Base-by-base conservation (phyloP, 805 yeast genomes). In the Suhomyces tanzawaensis region DNA sequence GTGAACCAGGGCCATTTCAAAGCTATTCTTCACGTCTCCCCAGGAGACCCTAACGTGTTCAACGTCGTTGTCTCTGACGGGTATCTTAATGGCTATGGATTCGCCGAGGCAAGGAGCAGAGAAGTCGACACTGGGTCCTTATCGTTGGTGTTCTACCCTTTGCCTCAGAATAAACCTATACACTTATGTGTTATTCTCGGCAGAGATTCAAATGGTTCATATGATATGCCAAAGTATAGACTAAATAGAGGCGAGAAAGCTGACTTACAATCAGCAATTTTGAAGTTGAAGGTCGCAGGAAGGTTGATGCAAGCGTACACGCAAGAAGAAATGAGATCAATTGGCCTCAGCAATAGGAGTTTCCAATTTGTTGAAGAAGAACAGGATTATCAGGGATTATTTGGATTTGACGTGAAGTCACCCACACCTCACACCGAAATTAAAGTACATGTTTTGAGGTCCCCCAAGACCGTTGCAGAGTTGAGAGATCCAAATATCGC, bases 281-380 rank as follows among this genome's bases (percentile, higher is more conserved):
- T 67, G 46, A 87, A 87, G 55, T 57, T 91, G 46, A 77, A 93
- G 50, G 77, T 88, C 43, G 96, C 86, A 3, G 95, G 85, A 4
- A 72, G 95, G 49, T 60, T 90, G 60, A 86, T 87, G 95, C 91
- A 87, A 51, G 95, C 96, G 1, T 89, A 76, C 58, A 90, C 97
- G 0, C 81, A 79, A 49, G 97, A 90, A 49, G 96, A 89, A 55
- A 87, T 91, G 95, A 59, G 79, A 37, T 66, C 82, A 27, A 74
- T 77, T 32, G 90, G 93, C 0, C 76, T 86, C 53, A 95, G 96
- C 8, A 76, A 81, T 46, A 67, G 97, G 43, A 71, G 85, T 3
- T 88, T 88, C 60, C 77, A 78, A 44, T 84, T 88, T 46, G 80
- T 71, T 2, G 95, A 90, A 50, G 75, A 71, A 44, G 57, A 71